Conservation (phyloP, 495 filamentous ascomycete species). For the Elasticomyces elasticus region DNA sequence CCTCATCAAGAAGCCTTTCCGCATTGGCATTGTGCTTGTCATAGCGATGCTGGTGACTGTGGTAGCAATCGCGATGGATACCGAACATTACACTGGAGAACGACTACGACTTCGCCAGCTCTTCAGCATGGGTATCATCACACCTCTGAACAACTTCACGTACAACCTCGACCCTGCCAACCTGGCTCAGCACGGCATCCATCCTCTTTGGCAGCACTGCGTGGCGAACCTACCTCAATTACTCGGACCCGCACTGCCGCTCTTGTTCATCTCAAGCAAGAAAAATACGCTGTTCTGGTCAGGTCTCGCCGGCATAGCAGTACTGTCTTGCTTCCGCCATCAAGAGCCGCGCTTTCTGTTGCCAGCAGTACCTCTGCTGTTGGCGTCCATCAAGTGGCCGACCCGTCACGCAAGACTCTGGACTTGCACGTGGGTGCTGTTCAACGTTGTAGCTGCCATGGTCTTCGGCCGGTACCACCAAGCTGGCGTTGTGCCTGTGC, state of each 20-base stretch:
- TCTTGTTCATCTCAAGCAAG: constrained; percentile 49
- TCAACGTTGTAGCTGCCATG: constrained; percentile 67
- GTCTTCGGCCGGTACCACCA: constrained; percentile 93
- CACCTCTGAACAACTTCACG: constrained; percentile 79
- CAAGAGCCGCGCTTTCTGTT: constrained; percentile 93
- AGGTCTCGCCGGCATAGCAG: constrained; percentile 65
- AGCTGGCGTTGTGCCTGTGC: constrained; percentile 78
- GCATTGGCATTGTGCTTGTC: constrained; percentile 41
- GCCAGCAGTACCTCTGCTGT: constrained; percentile 75
- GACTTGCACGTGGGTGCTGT: constrained; percentile 63
- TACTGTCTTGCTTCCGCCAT: constrained; percentile 79
- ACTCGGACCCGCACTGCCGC: constrained; percentile 72
- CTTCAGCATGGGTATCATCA: constrained; percentile 56
- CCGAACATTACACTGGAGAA: constrained; percentile 59
- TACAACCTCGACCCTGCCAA: constrained; percentile 75
- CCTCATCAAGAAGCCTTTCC: constrained; percentile 37
- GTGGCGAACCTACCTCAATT: constrained; percentile 78
- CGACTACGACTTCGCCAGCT: constrained; percentile 46
- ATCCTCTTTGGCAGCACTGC: constrained; percentile 85
- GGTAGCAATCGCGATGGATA: constrained; percentile 71
- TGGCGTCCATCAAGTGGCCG: constrained; percentile 70
- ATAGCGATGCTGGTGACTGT: constrained; percentile 53
- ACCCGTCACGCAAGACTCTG: constrained; percentile 44
- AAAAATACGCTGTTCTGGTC: constrained; percentile 53
- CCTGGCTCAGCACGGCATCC: constrained; percentile 78